These are phyloP conservation scores for Xylaria telfairii DNA, from an alignment of 495 filamentous ascomycete genomes.

Conservation along the genomic window DNA sequence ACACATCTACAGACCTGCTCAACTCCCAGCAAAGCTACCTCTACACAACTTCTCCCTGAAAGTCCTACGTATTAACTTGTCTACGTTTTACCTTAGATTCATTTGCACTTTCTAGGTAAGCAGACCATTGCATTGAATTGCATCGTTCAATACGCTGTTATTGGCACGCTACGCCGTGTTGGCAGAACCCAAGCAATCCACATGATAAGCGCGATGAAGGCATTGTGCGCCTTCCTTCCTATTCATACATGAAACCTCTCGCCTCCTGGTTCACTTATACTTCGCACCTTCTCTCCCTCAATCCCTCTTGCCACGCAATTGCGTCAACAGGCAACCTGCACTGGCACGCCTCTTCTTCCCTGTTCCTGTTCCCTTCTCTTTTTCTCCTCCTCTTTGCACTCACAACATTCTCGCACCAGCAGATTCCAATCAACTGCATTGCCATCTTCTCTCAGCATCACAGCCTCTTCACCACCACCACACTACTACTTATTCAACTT, in stretches of 20 bases:
- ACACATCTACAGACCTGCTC: background rate
- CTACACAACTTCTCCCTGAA: background rate
- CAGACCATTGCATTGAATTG: too few relatives aligned
- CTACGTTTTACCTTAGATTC: background rate
- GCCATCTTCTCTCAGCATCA: slow-evolving; percentile 34
- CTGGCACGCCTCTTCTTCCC: slow-evolving; percentile 4
- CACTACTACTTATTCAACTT: slow-evolving; percentile 32
- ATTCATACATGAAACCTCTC: background rate
- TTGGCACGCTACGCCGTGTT: background rate
- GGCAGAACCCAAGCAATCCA: background rate
- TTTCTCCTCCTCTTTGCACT: slow-evolving; percentile 15
- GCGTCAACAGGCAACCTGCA: background rate
- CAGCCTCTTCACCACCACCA: slow-evolving; percentile 30
- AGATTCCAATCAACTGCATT: slow-evolving; percentile 29
- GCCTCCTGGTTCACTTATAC: background rate
- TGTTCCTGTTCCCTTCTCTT: slow-evolving; percentile 16
- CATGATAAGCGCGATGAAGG: background rate
- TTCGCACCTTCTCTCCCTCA: slow-evolving; percentile 5
- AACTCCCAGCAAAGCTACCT: background rate
- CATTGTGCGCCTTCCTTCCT: slow-evolving; percentile 9
- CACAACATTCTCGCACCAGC: slow-evolving; percentile 30
- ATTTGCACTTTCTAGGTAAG: background rate
- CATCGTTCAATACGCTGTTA: background rate
- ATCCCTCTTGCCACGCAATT: background rate
- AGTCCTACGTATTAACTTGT: slow-evolving; percentile 7